Conservation (phyloP, 805 yeast genomes). For the Cyberlindnera euphorbiae region DNA sequence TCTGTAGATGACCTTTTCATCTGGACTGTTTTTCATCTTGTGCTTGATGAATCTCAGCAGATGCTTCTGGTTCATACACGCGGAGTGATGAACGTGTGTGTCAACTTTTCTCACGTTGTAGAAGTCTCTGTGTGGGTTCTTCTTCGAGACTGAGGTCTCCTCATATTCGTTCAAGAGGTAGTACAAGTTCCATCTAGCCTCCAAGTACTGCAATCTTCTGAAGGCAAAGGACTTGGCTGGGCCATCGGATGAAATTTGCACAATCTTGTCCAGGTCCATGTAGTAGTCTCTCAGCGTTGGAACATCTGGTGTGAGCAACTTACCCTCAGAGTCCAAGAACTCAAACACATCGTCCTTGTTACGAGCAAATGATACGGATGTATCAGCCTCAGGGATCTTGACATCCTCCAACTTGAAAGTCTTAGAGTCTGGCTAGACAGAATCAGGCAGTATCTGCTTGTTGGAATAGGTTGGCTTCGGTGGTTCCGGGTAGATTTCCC, state of each 20-base stretch:
- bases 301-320: slow-evolving; percentile 44
- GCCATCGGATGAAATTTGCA: slow-evolving; percentile 82
- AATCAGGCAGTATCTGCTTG: slow-evolving; percentile 43
- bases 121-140: too few relatives aligned
- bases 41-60: slow-evolving; percentile 89
- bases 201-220: slow-evolving; percentile 86
- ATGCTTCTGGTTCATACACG: slow-evolving; percentile 99
- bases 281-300: slow-evolving; percentile 88
- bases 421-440: slow-evolving; percentile 36
- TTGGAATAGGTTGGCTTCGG: slow-evolving; percentile 87
- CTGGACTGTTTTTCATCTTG: slow-evolving; percentile 80
- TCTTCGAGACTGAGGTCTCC: slow-evolving; percentile 40
- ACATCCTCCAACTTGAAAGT: slow-evolving; percentile 40
- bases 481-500: slow-evolving; percentile 90
- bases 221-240: slow-evolving; percentile 96
- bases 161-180: slow-evolving; percentile 84
- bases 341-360: slow-evolving; percentile 71
- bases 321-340: slow-evolving; percentile 38
- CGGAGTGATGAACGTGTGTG: slow-evolving; percentile 98
- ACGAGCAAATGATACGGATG: slow-evolving; percentile 35
- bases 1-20: slow-evolving; percentile 89
- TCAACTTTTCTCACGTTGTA: slow-evolving; percentile 74
- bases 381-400: slow-evolving; percentile 45
- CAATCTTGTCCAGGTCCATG: slow-evolving; percentile 70
- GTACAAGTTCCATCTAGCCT: slow-evolving; percentile 95